Evolutionary conservation across 805 yeast genomes (phyloP), one percentile per base, ranked within the genome.

Genomic region (Sugiyamaella marilandica): DNA sequence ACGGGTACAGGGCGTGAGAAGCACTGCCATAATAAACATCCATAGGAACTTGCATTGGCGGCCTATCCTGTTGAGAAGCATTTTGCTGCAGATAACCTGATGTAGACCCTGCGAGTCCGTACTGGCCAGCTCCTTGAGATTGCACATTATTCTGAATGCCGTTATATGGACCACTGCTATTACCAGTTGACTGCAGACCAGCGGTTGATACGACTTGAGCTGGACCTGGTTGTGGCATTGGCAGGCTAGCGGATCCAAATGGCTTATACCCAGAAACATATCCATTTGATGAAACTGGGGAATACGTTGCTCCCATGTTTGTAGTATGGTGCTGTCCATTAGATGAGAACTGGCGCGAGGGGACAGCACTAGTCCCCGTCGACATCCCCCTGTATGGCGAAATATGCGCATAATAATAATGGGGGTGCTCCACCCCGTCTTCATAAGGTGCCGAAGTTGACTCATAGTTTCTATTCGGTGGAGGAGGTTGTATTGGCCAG

Each of bases 241-340:
- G 54, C 18, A 54, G 39, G 10, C 49, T 45, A 5, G 55, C 51
- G 3, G 55, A 39, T 19, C 56, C 59, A 31, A 55, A 55, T n/a
- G 59, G 59, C 45, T 54, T 26, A 49, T 52, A 57, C 11, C 55
- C 55, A 39, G 51, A 45, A 10, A 52, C 43, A 41, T 55, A 55
- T 26, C 39, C 37, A 24, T 50, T 36, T 16, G 37, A 31, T 16
- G 37, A 29, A 3, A 45, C 7, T 26, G 32, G 21, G 10, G 50
- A 47, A 16, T 24, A 24, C 29, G 29, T 24, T 24, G 29, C 29
- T 24, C 29, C 29, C 7, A 24, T 24, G 7, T 24, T 24, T 24
- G 29, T 24, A 24, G 7, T 24, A 24, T 24, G 29, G 7, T 24
- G 29, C 29, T 24, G 29, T 24, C 7, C 29, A 24, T 3, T 24